Percentiles rank a stretch among this genome's conserved stretches.
phyloP scores from a whole-genome alignment of 352 stramenopile genomes.

The Globisporangium cystogenes region DNA sequence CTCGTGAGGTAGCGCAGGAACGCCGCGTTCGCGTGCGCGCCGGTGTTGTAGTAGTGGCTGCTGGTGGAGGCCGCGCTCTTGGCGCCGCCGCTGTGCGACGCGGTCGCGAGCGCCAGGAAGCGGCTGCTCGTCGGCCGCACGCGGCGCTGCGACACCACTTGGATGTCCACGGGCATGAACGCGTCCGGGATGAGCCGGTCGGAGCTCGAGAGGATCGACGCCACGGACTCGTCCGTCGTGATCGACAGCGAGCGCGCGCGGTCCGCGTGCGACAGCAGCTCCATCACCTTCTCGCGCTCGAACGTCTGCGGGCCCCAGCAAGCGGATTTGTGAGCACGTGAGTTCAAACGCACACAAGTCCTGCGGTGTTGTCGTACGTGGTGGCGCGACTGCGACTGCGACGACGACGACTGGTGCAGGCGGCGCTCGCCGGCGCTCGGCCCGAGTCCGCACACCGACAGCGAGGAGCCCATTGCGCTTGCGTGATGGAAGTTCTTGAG shows the following conservation, averaged over 20 bases:
- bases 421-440: constrained; percentile 9
- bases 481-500: background rate
- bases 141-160: constrained; percentile 50
- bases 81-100: constrained; percentile 14
- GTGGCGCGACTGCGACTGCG: constrained; percentile 2
- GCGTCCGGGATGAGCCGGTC: constrained; percentile 53
- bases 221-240: constrained; percentile 40
- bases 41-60: constrained; percentile 18
- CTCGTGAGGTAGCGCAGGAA: constrained; percentile 15
- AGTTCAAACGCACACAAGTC: background rate
- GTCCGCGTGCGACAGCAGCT: constrained; percentile 14
- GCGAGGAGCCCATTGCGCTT: constrained; percentile 22
- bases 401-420: constrained; percentile 6
- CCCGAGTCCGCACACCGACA: constrained; percentile 37
- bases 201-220: constrained; percentile 58
- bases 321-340: background rate
- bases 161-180: constrained; percentile 55
- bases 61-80: constrained; percentile 14
- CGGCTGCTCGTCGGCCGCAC: constrained; percentile 20
- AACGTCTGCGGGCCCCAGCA: too few species aligned
- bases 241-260: constrained; percentile 32
- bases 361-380: constrained; percentile 6
- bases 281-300: constrained; percentile 23
- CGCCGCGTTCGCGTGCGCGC: constrained; percentile 6
- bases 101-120: background rate